phyloP scores from a whole-genome alignment of 106 monocot species.

The Gastrodia elata region DNA sequence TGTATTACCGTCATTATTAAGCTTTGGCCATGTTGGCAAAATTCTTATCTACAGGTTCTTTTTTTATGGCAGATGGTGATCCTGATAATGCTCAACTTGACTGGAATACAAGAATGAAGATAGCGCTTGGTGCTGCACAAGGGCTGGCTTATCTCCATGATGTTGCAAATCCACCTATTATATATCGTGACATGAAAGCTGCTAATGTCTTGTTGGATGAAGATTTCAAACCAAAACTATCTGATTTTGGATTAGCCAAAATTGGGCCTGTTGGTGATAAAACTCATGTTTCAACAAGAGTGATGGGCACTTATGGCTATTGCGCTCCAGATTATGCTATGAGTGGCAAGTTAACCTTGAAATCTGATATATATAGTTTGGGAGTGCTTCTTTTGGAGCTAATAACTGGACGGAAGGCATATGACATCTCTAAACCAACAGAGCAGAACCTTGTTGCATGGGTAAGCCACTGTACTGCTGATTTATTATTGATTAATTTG shows the following conservation, averaged over 20 bases:
- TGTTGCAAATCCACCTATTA: slow-evolving; percentile 58
- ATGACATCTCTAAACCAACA: slow-evolving; percentile 25
- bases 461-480: slow-evolving; percentile 25
- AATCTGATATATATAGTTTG: slow-evolving; percentile 68
- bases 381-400: slow-evolving; percentile 60
- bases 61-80: slow-evolving; percentile 25
- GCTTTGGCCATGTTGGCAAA: not conserved
- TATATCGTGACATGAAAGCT: slow-evolving; percentile 67
- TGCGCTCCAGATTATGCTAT: slow-evolving; percentile 70
- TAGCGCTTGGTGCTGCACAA: slow-evolving; percentile 58
- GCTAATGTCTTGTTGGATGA: slow-evolving; percentile 53
- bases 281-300: slow-evolving; percentile 70
- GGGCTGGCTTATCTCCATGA: slow-evolving; percentile 60
- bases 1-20: not conserved
- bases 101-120: slow-evolving; percentile 61
- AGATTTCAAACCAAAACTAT: slow-evolving; percentile 58
- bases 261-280: slow-evolving; percentile 67
- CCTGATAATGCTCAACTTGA: slow-evolving; percentile 34
- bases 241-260: slow-evolving; percentile 79
- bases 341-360: slow-evolving; percentile 59
- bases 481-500: not conserved
- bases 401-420: slow-evolving; percentile 51
- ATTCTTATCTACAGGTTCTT: not conserved
- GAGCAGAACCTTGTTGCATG: slow-evolving; percentile 52
- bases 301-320: slow-evolving; percentile 79